These are phyloP conservation scores for Trypanosomatidae sp. DNA, from an alignment of 208 protist species.

Conservation along the genomic window DNA sequence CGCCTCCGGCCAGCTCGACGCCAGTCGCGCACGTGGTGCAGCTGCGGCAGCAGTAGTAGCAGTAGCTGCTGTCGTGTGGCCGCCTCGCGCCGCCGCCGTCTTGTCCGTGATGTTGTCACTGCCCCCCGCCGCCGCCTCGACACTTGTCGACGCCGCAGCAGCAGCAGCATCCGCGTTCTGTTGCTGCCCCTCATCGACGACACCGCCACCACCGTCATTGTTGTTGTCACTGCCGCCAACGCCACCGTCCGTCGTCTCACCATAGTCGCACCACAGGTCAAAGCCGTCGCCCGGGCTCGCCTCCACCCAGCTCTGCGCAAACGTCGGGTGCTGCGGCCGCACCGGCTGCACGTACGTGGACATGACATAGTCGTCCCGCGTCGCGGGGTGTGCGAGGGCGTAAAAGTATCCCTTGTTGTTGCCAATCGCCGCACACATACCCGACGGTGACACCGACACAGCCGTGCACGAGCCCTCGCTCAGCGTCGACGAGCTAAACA, in stretches of 20 bases:
- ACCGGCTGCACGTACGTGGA: conserved; percentile 47
- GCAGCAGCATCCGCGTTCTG: no score
- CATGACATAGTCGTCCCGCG: conserved; percentile 64
- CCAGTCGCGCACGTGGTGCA: conserved; percentile 12
- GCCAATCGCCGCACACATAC: conserved; percentile 72
- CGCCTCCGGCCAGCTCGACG: conserved; percentile 73
- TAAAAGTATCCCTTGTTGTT: conserved; percentile 80
- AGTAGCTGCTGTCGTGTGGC: no score
- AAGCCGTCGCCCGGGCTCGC: conserved; percentile 59
- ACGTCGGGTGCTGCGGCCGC: conserved; percentile 40
- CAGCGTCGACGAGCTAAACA: conserved; percentile 38
- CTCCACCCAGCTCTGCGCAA: conserved; percentile 56
- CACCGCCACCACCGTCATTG: no score
- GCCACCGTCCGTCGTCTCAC: conserved; percentile 13
- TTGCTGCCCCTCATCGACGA: no score
- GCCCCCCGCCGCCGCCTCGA: background rate
- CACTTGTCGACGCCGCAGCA: no score
- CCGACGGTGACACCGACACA: conserved; percentile 56
- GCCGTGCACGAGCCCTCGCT: conserved; percentile 45
- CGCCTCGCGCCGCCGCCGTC: no score
- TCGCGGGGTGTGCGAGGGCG: conserved; percentile 57
- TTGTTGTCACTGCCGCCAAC: no score
- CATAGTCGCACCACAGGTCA: no score
- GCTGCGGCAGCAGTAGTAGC: no score
- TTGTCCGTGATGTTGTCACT: no score